Percentiles rank a stretch among this genome's conserved stretches.
Conservation (phyloP, 768 basidiomycete species). For the Termitomyces bulborhizus region DNA sequence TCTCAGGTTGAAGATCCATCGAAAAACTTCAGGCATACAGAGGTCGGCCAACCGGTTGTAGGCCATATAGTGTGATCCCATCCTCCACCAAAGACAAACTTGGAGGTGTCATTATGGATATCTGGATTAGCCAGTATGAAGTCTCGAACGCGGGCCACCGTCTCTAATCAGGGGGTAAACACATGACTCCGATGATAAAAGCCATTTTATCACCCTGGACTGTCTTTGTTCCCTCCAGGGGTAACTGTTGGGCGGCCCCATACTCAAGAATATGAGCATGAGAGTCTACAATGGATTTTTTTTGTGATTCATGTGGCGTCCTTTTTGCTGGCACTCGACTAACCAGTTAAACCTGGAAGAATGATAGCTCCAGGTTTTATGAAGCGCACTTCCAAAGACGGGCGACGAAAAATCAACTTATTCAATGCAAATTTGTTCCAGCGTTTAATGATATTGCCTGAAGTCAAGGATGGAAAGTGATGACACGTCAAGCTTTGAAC, state of each 20-base stretch:
- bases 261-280: constrained; percentile 79
- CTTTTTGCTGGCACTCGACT: constrained; percentile 17
- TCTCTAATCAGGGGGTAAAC: constrained; percentile 33
- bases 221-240: constrained; percentile 56
- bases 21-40: constrained; percentile 37
- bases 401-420: constrained; percentile 14
- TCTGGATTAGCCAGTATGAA: constrained; percentile 58
- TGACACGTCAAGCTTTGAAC: background rate
- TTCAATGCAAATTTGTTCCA: constrained; percentile 26
- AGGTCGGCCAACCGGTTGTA: constrained; percentile 53
- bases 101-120: constrained; percentile 46
- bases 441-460: constrained; percentile 36
- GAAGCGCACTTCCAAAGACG: constrained; percentile 36
- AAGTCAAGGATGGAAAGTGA: background rate
- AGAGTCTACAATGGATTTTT: constrained; percentile 45
- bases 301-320: constrained; percentile 2
- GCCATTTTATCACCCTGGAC: constrained; percentile 39
- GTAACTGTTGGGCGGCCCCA: constrained; percentile 58
- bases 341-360: constrained; percentile 70
- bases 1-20: background rate
- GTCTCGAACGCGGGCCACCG: constrained; percentile 52
- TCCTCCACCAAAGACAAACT: constrained; percentile 73
- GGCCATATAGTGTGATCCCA: constrained; percentile 90
- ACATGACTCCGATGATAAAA: background rate
- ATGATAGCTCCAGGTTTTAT: constrained; percentile 52